Evolutionary conservation across 805 yeast species (phyloP).

Genomic region (Jamesozyma spencerorum): DNA sequence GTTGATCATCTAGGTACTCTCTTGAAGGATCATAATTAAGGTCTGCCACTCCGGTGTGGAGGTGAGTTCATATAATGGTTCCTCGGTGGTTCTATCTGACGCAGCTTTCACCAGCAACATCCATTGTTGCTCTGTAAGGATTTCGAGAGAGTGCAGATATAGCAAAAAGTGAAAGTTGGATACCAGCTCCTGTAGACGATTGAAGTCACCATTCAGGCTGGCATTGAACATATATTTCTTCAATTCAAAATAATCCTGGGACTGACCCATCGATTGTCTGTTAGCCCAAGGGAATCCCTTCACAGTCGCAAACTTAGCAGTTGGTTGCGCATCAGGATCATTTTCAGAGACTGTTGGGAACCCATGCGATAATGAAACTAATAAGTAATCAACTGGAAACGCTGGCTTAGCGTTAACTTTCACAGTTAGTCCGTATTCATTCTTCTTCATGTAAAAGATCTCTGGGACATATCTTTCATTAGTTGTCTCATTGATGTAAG

Average conservation of each 20-base stretch:
- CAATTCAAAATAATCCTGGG: constrained; percentile 55
- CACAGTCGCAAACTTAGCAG: constrained; percentile 40
- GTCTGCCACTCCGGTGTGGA: constrained; percentile 75
- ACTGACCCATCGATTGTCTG: constrained; percentile 62
- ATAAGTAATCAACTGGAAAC: constrained; percentile 81
- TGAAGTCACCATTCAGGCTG: constrained; percentile 24
- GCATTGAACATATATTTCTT: constrained; percentile 37
- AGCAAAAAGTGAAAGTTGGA: constrained; percentile 73
- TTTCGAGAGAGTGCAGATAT: constrained; percentile 47
- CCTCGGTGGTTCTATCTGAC: constrained; percentile 36
- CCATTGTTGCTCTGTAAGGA: constrained; percentile 50
- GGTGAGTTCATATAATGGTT: constrained; percentile 38
- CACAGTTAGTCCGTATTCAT: constrained; percentile 85
- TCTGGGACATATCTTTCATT: constrained; percentile 86
- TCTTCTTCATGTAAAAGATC: constrained; percentile 70
- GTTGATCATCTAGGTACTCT: constrained; percentile 17
- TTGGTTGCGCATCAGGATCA: constrained; percentile 15
- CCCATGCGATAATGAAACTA: constrained; percentile 87
- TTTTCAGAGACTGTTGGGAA: constrained; percentile 52
- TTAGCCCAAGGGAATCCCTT: constrained; percentile 67
- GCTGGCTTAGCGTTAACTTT: constrained; percentile 84
- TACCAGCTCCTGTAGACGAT: constrained; percentile 30
- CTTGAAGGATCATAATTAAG: constrained; percentile 44
- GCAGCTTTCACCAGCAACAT: constrained; percentile 42
- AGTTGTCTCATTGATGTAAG: constrained; percentile 69